Percentiles rank a stretch among this genome's conserved stretches.
Evolutionary conservation across 1,284 basidiomycete genomes (phyloP).

Genomic region (Fomitopsis palustris): DNA sequence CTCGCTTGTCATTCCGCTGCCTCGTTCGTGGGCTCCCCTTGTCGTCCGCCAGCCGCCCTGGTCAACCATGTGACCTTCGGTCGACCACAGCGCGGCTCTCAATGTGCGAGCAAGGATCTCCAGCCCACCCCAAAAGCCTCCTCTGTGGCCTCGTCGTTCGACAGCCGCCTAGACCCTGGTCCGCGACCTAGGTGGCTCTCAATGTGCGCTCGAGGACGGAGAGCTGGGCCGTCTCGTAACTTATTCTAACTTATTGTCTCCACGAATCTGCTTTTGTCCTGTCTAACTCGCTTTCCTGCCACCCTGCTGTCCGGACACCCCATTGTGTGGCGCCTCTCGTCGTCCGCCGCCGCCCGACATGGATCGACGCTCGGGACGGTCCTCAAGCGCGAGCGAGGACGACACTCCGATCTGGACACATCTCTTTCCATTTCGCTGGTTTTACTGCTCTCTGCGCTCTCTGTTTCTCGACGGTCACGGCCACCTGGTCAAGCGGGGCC

Average conservation of each 20-base stretch:
- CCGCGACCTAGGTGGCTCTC: not conserved
- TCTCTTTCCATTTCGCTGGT: no score
- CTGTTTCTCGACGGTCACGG: no score
- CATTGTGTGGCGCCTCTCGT: not conserved
- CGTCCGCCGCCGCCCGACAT: not conserved
- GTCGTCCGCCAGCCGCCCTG: not conserved
- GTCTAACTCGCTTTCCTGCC: not conserved
- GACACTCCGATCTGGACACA: no score
- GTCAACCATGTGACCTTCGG: not conserved
- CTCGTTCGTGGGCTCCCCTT: not conserved
- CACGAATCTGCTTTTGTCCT: not conserved
- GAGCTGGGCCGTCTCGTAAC: not conserved
- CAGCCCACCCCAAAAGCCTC: not conserved
- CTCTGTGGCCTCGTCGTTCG: not conserved
- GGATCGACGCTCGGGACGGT: not conserved
- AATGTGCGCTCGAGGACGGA: conserved; percentile 1
- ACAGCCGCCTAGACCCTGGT: not conserved
- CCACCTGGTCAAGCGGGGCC: no score
- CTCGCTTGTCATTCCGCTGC: not conserved
- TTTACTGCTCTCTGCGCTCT: no score
- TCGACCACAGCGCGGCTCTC: not conserved
- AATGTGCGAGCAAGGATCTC: conserved; percentile 1
- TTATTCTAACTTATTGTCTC: not conserved
- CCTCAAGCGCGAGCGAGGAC: not conserved
- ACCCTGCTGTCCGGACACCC: not conserved